Evolutionary conservation across 2,329 filamentous ascomycete genomes (phyloP), one percentile per base, ranked within the genome.

Genomic region (Alternaria infectoria): DNA sequence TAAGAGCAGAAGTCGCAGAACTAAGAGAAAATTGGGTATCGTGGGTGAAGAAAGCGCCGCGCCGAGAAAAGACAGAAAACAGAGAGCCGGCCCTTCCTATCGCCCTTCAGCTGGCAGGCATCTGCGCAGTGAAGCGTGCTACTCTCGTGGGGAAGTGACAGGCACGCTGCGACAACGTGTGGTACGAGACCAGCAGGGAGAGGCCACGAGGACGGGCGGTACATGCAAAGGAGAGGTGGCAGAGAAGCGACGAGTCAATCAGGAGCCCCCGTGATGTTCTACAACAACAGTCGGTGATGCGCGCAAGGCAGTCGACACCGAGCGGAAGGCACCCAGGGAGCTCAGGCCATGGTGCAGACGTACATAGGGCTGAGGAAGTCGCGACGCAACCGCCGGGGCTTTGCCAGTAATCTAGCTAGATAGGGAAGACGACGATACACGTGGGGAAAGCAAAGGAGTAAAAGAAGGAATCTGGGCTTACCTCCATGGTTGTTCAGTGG

Each of bases 241-340:
- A 56, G 61, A 61, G 61, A 66, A 52, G 64, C 46, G 63, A 70
- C 44, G 66, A 62, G 63, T 67, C 68, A 70, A 70, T 66, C 70
- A 67, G 64, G 65, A 67, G 68, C 65, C 68, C 59, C 57, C 52
- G 72, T 71, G 71, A 74, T 73, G 77, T 79, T 76, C 73, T 79
- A 80, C 78, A 79, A 77, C 72, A 74, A 21, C 49, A 52, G 30
- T 36, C 49, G 49, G 71, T 76, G 66, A 70, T 74, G 76, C 68
- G 69, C 68, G 66, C 68, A 69, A 69, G 59, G 65, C 64, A 66
- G 67, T 67, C 61, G 66, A 64, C 65, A 63, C 66, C 51, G 57
- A 51, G 54, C 60, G 43, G 36, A 64, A 65, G 65, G 57, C 68
- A 64, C 59, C 51, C 57, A 54, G 63, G 49, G 61, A 60, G 66